Conservation (phyloP, 345 rosid genomes). For the Cardamine chenopodiifolia region DNA sequence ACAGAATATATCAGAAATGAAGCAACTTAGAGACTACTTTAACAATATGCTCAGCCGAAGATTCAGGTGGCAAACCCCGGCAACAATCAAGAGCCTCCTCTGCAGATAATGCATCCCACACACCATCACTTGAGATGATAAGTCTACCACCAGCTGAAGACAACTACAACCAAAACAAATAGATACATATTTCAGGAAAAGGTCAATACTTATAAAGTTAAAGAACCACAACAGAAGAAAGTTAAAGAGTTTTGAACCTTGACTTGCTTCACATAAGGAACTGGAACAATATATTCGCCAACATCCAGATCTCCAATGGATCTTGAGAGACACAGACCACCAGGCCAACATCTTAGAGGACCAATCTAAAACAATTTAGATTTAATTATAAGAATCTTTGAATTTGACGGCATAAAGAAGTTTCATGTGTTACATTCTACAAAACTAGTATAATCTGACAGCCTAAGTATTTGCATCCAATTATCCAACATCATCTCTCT, state of each 20-base stretch:
- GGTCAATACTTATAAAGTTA: background rate
- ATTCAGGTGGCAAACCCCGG: slow-evolving; percentile 85
- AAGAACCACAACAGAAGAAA: background rate
- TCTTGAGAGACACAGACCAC: slow-evolving; percentile 98
- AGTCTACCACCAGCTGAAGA: slow-evolving; percentile 91
- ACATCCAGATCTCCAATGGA: slow-evolving; percentile 97
- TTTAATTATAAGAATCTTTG: slow-evolving; percentile 30
- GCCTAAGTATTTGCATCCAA: background rate
- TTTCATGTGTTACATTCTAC: background rate
- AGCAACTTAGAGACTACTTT: slow-evolving; percentile 51
- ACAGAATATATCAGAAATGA: background rate
- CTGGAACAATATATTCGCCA: slow-evolving; percentile 96
- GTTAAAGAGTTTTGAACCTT: slow-evolving; percentile 56
- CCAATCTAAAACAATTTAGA: slow-evolving; percentile 69
- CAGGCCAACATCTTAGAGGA: slow-evolving; percentile 99
- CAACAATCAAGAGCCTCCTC: slow-evolving; percentile 88
- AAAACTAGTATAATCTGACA: slow-evolving; percentile 7
- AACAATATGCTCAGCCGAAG: slow-evolving; percentile 92
- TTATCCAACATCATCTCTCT: background rate
- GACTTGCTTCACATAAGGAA: slow-evolving; percentile 97
- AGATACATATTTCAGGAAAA: slow-evolving; percentile 1
- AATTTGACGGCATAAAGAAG: background rate
- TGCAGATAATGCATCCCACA: slow-evolving; percentile 91
- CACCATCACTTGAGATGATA: slow-evolving; percentile 95
- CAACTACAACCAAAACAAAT: slow-evolving; percentile 54